Evolutionary conservation across 306 rosid genomes (phyloP).

Genomic region (Acacia acuminata): DNA sequence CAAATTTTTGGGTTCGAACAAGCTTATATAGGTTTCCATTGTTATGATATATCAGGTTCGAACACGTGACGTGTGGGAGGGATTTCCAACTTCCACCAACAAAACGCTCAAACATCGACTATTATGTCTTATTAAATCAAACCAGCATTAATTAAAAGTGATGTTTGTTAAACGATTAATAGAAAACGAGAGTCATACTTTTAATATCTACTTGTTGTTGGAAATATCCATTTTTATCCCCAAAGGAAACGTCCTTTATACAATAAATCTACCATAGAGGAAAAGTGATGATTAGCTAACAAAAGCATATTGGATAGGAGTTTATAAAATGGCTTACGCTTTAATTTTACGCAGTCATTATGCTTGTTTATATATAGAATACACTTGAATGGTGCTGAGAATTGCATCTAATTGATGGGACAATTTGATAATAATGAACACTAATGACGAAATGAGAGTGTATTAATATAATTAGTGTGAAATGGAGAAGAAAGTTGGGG

Average conservation of each 20-base stretch:
- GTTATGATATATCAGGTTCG: no score
- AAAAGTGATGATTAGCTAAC: neutral
- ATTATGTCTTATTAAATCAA: no score
- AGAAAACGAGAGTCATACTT: no score
- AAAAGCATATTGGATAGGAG: neutral
- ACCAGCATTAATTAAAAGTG: no score
- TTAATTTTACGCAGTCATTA: neutral
- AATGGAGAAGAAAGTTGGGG: neutral
- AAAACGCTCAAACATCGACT: no score
- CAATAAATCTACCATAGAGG: neutral
- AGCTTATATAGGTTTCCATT: no score
- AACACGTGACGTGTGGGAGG: accelerated
- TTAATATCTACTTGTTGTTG: no score
- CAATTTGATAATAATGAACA: neutral
- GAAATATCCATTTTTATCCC: no score
- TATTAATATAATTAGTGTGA: neutral
- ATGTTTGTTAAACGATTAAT: no score
- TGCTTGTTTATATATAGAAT: neutral
- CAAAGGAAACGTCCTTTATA: no score
- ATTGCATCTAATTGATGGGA: neutral
- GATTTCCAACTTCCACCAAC: no score
- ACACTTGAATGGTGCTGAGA: neutral
- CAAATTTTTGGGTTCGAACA: no score
- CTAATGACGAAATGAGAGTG: neutral
- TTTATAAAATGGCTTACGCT: neutral